These are phyloP conservation scores for Myriosclerotinia duriaeana DNA, from an alignment of 2,329 filamentous ascomycete species.

Conservation along the genomic window DNA sequence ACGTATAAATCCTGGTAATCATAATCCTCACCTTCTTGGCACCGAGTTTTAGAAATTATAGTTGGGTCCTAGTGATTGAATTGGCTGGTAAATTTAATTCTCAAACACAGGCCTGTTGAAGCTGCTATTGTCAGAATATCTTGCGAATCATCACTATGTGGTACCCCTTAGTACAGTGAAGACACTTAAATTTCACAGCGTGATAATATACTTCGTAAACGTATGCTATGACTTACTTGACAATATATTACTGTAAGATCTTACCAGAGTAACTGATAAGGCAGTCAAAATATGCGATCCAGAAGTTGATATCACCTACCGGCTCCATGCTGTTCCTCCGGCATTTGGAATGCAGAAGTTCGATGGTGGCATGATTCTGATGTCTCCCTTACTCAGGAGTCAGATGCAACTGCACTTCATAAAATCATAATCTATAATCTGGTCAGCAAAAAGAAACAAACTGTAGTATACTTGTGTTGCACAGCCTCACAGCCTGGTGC, in stretches of 20 bases:
- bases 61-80: constrained; percentile 1
- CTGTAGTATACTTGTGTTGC: not conserved
- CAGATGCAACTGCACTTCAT: not conserved
- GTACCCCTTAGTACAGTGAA: not conserved
- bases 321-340: constrained; percentile 17
- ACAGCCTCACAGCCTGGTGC: constrained; percentile 15
- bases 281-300: not conserved
- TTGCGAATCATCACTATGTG: constrained; percentile 9
- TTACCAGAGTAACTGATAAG: not conserved
- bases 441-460: not conserved
- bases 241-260: not conserved
- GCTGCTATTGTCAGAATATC: constrained; percentile 14
- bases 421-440: not conserved
- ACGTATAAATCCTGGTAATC: not conserved
- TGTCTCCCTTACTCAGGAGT: constrained; percentile 14
- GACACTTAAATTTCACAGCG: not conserved
- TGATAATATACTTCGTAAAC: not conserved
- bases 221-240: not conserved
- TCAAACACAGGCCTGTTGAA: constrained; percentile 14
- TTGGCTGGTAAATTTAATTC: constrained; percentile 15
- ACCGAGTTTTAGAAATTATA: not conserved
- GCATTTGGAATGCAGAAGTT: constrained; percentile 8
- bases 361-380: not conserved
- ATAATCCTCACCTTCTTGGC: constrained; percentile 18
- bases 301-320: not conserved